Conservation (phyloP, 345 rosid species). For the Crucihimalaya himalaica region DNA sequence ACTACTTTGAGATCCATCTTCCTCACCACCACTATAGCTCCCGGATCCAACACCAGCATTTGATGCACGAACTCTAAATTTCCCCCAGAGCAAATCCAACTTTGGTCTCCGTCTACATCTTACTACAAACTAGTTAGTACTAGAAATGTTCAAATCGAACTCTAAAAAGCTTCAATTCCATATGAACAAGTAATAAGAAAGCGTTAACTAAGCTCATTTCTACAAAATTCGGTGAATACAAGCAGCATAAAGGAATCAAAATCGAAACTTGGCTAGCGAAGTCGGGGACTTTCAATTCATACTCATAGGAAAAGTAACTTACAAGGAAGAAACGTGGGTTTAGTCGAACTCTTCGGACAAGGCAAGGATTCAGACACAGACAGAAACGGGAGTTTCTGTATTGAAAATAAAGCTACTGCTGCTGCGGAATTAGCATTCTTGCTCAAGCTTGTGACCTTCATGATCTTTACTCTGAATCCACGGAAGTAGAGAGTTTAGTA, state of each 20-base stretch:
- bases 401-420: conserved; percentile 34
- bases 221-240: background rate
- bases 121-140: conserved; percentile 50
- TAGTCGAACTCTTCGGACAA: conserved; percentile 44
- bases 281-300: background rate
- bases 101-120: conserved; percentile 59
- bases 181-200: background rate
- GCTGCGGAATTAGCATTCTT: conserved; percentile 10
- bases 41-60: conserved; percentile 72
- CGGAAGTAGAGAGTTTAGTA: conserved; percentile 21
- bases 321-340: conserved; percentile 50
- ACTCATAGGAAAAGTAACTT: conserved; percentile 34
- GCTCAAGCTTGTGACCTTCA: conserved; percentile 25
- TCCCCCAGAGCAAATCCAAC: conserved; percentile 39
- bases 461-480: conserved; percentile 16
- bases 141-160: background rate
- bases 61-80: conserved; percentile 62
- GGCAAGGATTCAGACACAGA: conserved; percentile 58
- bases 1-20: conserved; percentile 49
- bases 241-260: background rate
- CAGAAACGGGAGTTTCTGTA: conserved; percentile 55
- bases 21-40: conserved; percentile 56
- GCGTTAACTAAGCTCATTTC: background rate
- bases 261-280: background rate
- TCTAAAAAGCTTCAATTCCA: background rate